Evolutionary conservation across 2,329 filamentous ascomycete genomes (phyloP).

Genomic region (Scopulariopsis brevicaulis): DNA sequence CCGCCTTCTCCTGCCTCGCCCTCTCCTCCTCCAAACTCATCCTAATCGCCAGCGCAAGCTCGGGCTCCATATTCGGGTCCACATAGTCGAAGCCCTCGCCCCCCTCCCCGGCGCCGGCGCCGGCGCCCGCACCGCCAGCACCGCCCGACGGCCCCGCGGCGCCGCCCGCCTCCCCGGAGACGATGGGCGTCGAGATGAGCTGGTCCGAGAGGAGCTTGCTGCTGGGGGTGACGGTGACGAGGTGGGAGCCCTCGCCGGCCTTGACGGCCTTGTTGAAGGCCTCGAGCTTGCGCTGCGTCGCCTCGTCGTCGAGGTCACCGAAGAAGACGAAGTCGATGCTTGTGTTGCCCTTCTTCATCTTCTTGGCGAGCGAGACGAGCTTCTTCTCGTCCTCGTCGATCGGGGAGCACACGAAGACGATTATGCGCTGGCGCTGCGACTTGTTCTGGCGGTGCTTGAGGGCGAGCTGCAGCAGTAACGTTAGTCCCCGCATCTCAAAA

Average conservation of each 20-base stretch:
- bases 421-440: slow-evolving; percentile 89
- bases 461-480: slow-evolving; percentile 52
- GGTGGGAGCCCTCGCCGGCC: slow-evolving; percentile 78
- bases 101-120: slow-evolving; percentile 43
- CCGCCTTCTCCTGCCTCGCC: slow-evolving; percentile 75
- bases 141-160: slow-evolving; percentile 42
- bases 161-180: slow-evolving; percentile 66
- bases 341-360: slow-evolving; percentile 97
- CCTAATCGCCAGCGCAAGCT: slow-evolving; percentile 83
- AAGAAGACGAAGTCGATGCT: slow-evolving; percentile 93
- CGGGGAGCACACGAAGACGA: slow-evolving; percentile 92
- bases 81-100: slow-evolving; percentile 55
- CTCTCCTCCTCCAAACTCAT: slow-evolving; percentile 99
- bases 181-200: slow-evolving; percentile 78
- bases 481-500: slow-evolving; percentile 6
- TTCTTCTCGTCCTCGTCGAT: slow-evolving; percentile 83
- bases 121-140: slow-evolving; percentile 51
- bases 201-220: slow-evolving; percentile 88
- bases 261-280: slow-evolving; percentile 92
- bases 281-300: slow-evolving; percentile 80
- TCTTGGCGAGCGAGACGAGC: slow-evolving; percentile 81
- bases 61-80: slow-evolving; percentile 83
- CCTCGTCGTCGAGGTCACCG: slow-evolving; percentile 84
- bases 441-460: slow-evolving; percentile 98
- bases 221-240: slow-evolving; percentile 83